phyloP scores from a whole-genome alignment of 75 land plant genomes.

The Chamaecyparis obtusa region DNA sequence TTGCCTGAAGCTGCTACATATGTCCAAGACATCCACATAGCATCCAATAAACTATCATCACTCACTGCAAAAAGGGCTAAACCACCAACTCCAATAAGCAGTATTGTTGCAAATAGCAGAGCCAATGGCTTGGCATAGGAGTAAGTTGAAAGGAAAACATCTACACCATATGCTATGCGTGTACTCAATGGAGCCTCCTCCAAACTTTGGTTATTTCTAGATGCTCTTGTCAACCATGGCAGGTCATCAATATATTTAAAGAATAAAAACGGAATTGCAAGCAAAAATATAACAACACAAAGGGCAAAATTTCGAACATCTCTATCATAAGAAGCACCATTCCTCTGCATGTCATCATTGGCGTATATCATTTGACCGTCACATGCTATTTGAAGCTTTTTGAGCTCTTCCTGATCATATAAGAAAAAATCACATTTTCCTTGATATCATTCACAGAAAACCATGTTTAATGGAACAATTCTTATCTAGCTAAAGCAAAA shows the following conservation, averaged over 20 bases:
- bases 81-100: constrained; percentile 64
- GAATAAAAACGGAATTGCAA: constrained; percentile 33
- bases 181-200: constrained; percentile 60
- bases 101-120: constrained; percentile 56
- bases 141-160: constrained; percentile 49
- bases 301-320: constrained; percentile 17
- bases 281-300: constrained; percentile 22
- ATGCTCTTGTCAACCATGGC: constrained; percentile 28
- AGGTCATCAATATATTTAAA: constrained; percentile 41
- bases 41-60: constrained; percentile 46
- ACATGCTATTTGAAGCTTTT: constrained; percentile 6
- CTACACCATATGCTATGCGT: constrained; percentile 57
- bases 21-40: constrained; percentile 74
- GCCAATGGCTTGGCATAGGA: constrained; percentile 62
- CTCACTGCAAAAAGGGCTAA: constrained; percentile 71
- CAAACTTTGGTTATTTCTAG: constrained; percentile 17
- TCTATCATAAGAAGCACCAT: not conserved
- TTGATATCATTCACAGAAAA: not conserved
- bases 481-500: not conserved
- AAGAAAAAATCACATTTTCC: not conserved
- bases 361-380: not conserved
- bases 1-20: constrained; percentile 71
- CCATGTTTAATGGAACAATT: not conserved
- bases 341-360: not conserved
- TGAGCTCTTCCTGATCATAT: constrained; percentile 1